Conservation (phyloP, 2,329 filamentous ascomycete species). For the Talaromyces amestolkiae region DNA sequence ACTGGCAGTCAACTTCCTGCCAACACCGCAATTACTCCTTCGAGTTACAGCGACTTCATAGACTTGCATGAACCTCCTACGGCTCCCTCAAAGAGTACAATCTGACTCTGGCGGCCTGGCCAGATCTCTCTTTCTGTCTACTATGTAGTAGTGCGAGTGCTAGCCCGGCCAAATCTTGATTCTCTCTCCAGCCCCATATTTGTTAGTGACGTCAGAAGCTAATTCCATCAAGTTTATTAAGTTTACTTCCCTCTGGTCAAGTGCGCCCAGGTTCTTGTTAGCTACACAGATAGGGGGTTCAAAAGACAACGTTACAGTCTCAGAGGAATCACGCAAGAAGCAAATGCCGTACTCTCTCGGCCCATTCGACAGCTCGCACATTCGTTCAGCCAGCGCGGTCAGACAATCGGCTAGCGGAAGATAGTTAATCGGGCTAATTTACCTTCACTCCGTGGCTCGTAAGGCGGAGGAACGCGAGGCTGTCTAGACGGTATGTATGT, state of each 20-base stretch:
- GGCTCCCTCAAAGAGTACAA: neutral
- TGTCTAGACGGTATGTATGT: neutral
- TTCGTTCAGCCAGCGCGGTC: neutral
- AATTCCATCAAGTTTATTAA: too few relatives aligned
- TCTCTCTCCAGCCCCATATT: neutral
- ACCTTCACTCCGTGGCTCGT: neutral
- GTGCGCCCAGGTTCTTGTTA: neutral
- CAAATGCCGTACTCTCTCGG: neutral
- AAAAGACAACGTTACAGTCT: neutral
- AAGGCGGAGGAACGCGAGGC: neutral
- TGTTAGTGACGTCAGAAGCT: neutral
- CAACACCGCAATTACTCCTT: neutral
- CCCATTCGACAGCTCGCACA: neutral
- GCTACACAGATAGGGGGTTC: neutral
- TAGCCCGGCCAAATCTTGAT: slow-evolving; percentile 2
- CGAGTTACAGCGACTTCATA: neutral
- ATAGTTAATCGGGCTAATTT: neutral
- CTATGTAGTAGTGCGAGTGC: neutral
- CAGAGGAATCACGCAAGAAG: neutral
- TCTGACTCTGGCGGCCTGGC: neutral
- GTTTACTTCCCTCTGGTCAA: neutral
- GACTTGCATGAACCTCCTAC: neutral
- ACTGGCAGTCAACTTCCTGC: neutral
- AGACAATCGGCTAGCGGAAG: neutral
- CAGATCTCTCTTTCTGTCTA: neutral